A percentile compares a stretch with the other conserved stretches of the same genome.
Evolutionary conservation across 345 rosid species (phyloP).

Genomic region (Eucalyptus regnans): DNA sequence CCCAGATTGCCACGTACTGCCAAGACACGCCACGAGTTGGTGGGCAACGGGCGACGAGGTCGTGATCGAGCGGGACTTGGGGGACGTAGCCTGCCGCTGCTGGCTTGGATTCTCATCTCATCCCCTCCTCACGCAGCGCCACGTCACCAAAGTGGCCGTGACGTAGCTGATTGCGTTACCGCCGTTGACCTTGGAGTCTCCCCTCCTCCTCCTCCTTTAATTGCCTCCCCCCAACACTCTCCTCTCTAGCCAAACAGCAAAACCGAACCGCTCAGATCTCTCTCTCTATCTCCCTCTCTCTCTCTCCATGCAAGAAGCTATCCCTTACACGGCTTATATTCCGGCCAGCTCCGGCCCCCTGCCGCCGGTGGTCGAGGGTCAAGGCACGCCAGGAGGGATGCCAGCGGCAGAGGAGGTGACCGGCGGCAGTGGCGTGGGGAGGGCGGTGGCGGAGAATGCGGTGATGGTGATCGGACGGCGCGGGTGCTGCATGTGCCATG

Average conservation of each 20-base stretch:
- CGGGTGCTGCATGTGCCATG: conserved; percentile 8
- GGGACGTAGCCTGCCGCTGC: not conserved
- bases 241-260: not conserved
- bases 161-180: conserved; percentile 41
- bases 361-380: not conserved
- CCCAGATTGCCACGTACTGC: not conserved
- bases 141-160: conserved; percentile 32
- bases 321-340: conserved; percentile 21
- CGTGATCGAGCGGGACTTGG: not conserved
- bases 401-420: not conserved
- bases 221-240: not conserved
- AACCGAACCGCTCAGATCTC: not conserved
- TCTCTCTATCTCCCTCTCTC: not conserved
- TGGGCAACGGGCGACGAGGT: not conserved
- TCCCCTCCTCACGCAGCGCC: not conserved
- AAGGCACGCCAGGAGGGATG: not conserved
- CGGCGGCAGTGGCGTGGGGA: not conserved
- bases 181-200: conserved; percentile 38
- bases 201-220: not conserved
- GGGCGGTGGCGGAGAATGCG: not conserved
- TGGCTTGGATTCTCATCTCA: not conserved
- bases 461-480: not conserved
- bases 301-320: conserved; percentile 47
- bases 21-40: not conserved
- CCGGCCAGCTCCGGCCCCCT: conserved; percentile 1